A percentile compares a stretch with the other conserved stretches of the same genome.
phyloP scores from a whole-genome alignment of 2,329 filamentous ascomycete species.

The Aspergillus luchuensis region DNA sequence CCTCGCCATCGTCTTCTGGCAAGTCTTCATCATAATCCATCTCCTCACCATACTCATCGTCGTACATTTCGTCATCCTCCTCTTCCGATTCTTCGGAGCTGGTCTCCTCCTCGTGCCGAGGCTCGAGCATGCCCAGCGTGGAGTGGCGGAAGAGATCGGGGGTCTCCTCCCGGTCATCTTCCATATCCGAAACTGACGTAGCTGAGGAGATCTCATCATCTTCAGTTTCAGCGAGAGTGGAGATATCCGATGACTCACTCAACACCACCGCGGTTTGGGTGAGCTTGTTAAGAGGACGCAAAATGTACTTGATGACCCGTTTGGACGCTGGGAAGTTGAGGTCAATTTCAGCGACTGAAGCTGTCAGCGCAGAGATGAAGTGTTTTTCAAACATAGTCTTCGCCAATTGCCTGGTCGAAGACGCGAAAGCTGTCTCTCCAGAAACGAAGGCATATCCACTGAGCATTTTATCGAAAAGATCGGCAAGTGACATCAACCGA shows the following conservation, averaged over 20 bases:
- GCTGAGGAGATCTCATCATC: conserved; percentile 87
- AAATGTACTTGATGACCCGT: conserved; percentile 92
- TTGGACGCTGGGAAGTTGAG: conserved; percentile 92
- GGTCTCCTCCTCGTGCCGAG: conserved; percentile 76
- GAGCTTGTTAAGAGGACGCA: conserved; percentile 82
- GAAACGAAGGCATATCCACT: conserved; percentile 72
- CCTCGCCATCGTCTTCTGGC: conserved; percentile 76
- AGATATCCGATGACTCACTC: conserved; percentile 77
- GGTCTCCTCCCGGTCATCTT: conserved; percentile 87
- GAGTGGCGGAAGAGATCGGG: conserved; percentile 97
- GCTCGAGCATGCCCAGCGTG: conserved; percentile 90
- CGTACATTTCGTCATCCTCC: conserved; percentile 90
- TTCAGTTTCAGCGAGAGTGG: conserved; percentile 66
- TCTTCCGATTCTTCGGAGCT: conserved; percentile 69
- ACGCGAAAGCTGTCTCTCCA: conserved; percentile 48
- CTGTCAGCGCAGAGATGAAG: conserved; percentile 83
- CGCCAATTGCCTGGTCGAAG: conserved; percentile 78
- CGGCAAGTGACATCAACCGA: conserved; percentile 80
- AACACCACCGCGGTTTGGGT: conserved; percentile 85
- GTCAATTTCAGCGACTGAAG: conserved; percentile 92
- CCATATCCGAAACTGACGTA: conserved; percentile 85
- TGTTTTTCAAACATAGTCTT: conserved; percentile 99
- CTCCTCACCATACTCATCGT: conserved; percentile 82
- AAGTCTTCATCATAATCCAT: conserved; percentile 91
- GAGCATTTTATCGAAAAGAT: conserved; percentile 91